Percentiles rank a stretch among this genome's conserved stretches.
Evolutionary conservation across 2,329 filamentous ascomycete genomes (phyloP).

Genomic region (Aaosphaeria arxii): DNA sequence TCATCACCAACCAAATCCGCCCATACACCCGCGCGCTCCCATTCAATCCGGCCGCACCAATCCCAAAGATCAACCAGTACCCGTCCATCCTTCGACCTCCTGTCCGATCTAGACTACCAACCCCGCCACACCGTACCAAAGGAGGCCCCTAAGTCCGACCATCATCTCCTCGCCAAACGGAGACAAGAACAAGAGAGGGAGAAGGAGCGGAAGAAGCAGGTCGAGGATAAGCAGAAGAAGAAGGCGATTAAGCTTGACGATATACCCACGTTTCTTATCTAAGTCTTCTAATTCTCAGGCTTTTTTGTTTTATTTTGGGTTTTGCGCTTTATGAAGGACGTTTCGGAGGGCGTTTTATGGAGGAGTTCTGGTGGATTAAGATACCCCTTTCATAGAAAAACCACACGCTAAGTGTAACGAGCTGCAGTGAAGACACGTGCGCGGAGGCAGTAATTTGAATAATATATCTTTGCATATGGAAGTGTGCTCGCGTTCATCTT

Average conservation of each 20-base stretch:
- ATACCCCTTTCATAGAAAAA: too few species aligned
- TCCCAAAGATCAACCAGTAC: not conserved
- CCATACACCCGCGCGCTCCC: not conserved
- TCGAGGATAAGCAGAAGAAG: conserved; percentile 7
- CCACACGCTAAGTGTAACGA: too few species aligned
- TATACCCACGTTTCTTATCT: conserved; percentile 47
- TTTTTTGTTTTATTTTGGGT: too few species aligned
- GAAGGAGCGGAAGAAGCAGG: conserved; percentile 18
- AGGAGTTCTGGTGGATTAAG: too few species aligned
- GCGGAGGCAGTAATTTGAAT: too few species aligned
- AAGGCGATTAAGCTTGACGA: conserved; percentile 30
- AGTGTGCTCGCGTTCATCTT: too few species aligned
- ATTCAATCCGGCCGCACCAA: not conserved
- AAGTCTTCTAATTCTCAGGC: not conserved
- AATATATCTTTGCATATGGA: too few species aligned
- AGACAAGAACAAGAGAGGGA: conserved; percentile 23
- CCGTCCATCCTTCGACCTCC: not conserved
- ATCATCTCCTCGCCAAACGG: conserved; percentile 17
- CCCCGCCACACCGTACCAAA: not conserved
- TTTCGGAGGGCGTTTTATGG: too few species aligned
- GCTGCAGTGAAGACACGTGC: too few species aligned
- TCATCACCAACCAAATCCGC: not conserved
- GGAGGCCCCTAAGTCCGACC: not conserved
- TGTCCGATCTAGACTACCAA: not conserved
- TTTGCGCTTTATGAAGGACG: too few species aligned